Evolutionary conservation across 306 rosid genomes (phyloP), one percentile per base, ranked within the genome.

Genomic region (Quillaja saponaria): DNA sequence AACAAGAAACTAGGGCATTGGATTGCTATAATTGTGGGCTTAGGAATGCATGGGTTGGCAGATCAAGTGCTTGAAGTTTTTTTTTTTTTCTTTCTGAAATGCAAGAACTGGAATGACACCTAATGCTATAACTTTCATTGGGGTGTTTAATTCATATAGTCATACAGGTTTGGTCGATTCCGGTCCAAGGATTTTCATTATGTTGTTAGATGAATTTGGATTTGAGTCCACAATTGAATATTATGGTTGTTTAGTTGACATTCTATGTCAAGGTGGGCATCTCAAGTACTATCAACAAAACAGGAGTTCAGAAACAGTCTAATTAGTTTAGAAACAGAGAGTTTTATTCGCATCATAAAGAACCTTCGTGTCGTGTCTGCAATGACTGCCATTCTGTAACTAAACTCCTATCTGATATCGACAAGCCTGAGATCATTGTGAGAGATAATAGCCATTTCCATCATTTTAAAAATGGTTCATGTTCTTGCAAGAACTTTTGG

Each of bases 401-500:
- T 21, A 80, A 80, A 55, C 77, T 78, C 66, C 61, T 86, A 21
- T 86, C 87, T 49, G 52, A 20, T 34, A 71, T 83, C 72, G 80
- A 76, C 19, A 17, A 65, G 11, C 67, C 78, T 45, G 85, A 83
- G 76, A 80, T 86, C 34, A 67, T 80, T 71, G 84, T 86, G 58
- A 71, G 89, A 76, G 94, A 81, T 66, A 74, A 39, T 37, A 78
- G 85, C 57, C 83, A 76, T 34, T 78, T 86, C 83, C 94, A 81
- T 73, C 94, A 78, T 71, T 86, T 83, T 55, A 68, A 67, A 67
- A 78, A 77, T 18, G 85, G 85, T 19, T 78, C 72, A 6, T 83
- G 89, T 71, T 78, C 89, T 49, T 86, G 89, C 77, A 67, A 78
- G 56, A 81, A 82, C 69, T 80, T 85, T 76, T 82, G 88, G 86